Conservation (phyloP, 192 early-diverging fungal species). For the Coemansia sp. region DNA sequence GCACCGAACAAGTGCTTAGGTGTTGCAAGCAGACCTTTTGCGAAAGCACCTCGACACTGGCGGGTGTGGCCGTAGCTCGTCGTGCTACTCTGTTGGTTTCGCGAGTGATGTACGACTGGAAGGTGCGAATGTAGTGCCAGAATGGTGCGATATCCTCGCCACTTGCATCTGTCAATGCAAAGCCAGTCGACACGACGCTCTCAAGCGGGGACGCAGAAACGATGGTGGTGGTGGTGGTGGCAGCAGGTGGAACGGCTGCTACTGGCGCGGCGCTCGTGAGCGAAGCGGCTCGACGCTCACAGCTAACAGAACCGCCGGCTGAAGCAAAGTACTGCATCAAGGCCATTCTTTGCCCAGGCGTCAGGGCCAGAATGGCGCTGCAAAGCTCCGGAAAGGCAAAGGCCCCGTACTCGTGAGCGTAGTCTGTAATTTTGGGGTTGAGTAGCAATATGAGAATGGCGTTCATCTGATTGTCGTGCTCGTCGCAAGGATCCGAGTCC, state of each 20-base stretch:
- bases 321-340: conserved; percentile 48
- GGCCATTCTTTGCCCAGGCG: conserved; percentile 23
- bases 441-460: conserved; percentile 50
- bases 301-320: conserved; percentile 1
- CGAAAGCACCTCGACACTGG: conserved; percentile 11
- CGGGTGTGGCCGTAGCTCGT: conserved; percentile 8
- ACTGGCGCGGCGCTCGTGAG: neutral
- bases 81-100: conserved; percentile 28
- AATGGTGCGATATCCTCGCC: conserved; percentile 19
- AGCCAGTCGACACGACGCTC: neutral
- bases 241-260: neutral
- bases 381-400: conserved; percentile 51
- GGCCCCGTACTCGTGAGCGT: conserved; percentile 23
- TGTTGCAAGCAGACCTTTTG: conserved; percentile 43
- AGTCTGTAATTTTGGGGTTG: conserved; percentile 46
- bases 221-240: no score
- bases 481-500: conserved; percentile 46
- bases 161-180: neutral
- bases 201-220: neutral
- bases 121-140: conserved; percentile 29
- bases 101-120: conserved; percentile 44
- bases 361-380: conserved; percentile 35
- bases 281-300: neutral
- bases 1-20: conserved; percentile 27
- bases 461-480: conserved; percentile 47